Evolutionary conservation across 495 filamentous ascomycete species (phyloP), one percentile per base, ranked within the genome.

Genomic region (Daldinia vernicosa): DNA sequence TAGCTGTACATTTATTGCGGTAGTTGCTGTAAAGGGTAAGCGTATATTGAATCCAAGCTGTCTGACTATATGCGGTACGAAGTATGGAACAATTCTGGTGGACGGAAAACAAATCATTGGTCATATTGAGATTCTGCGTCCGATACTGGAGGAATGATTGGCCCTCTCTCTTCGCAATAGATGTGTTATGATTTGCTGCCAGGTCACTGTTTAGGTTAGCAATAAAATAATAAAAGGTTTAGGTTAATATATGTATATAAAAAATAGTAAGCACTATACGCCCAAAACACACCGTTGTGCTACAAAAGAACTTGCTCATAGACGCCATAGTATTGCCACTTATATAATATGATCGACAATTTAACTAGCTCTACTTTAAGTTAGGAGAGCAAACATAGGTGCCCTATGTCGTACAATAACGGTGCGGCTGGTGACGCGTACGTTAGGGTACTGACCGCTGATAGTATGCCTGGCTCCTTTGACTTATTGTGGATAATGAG

Each of bases 61-160:
- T 19, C n/a, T 35, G 28, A 17, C 52, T 17, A 55, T 68, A 62
- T 58, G 66, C 8, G 43, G 56, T 66, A 53, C 39, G 51, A 57
- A 37, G 24, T n/a, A 66, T 50, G 61, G 56, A 55, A 7, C 30
- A 50, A 60, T 40, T 57, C 6, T 63, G 54, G 39, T 64, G 33
- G 28, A 54, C 22, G 61, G 57, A 43, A 67, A 53, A 52, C 11
- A 22, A 55, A 50, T 15, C 15, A 33, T 27, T 60, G 27, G 56
- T 12, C 53, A 40, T 45, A 73, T 73, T 52, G 55, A 69, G 70
- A 73, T 73, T 56, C 65, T 73, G 61, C 57, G 62, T 72, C 40
- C 50, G 50, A 39, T 8, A 43, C 26, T 54, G 14, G 43, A 60
- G 17, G 51, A 61, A 39, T 15, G n/a, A 33, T 15, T 6, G 26